These are phyloP conservation scores for Edaphochlamys debaryana DNA, from an alignment of 139 green algal genomes.

Conservation along the genomic window DNA sequence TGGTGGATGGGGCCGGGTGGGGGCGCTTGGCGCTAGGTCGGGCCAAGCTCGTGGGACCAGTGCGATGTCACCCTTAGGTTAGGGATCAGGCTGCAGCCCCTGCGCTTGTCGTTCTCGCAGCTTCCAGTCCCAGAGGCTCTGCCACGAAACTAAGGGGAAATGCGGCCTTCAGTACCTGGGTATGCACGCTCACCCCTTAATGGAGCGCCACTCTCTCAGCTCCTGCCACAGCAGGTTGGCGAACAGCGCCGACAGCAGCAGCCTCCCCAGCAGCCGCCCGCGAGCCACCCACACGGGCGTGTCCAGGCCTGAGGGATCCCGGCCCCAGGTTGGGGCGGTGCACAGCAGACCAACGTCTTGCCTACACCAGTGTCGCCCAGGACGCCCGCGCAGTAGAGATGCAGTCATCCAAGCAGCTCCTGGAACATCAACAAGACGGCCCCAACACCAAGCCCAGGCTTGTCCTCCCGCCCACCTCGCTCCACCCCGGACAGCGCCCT, in stretches of 20 bases:
- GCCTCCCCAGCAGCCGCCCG: slow-evolving; percentile 8
- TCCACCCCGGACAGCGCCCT: slow-evolving; percentile 3
- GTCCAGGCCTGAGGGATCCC: background rate
- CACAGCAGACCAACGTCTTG: background rate
- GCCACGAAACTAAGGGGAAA: too few relatives aligned
- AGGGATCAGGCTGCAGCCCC: too few relatives aligned
- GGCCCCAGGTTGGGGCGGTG: background rate
- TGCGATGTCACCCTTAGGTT: background rate
- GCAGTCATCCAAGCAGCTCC: background rate
- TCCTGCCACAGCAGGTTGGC: slow-evolving; percentile 17
- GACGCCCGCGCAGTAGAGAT: background rate
- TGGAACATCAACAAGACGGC: background rate
- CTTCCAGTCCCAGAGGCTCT: too few relatives aligned
- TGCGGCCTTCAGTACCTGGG: too few relatives aligned
- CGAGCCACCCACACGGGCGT: slow-evolving; percentile 11
- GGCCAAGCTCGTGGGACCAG: background rate
- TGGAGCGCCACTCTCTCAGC: background rate
- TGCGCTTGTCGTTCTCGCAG: too few relatives aligned
- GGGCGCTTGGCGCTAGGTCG: background rate
- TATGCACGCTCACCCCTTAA: background rate
- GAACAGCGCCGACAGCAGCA: slow-evolving; percentile 20
- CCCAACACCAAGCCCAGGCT: background rate
- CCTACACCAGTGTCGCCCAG: background rate
- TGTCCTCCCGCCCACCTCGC: background rate
- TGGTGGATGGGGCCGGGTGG: background rate